Conservation (phyloP, 768 basidiomycete species). For the Exidia glandulosa region DNA sequence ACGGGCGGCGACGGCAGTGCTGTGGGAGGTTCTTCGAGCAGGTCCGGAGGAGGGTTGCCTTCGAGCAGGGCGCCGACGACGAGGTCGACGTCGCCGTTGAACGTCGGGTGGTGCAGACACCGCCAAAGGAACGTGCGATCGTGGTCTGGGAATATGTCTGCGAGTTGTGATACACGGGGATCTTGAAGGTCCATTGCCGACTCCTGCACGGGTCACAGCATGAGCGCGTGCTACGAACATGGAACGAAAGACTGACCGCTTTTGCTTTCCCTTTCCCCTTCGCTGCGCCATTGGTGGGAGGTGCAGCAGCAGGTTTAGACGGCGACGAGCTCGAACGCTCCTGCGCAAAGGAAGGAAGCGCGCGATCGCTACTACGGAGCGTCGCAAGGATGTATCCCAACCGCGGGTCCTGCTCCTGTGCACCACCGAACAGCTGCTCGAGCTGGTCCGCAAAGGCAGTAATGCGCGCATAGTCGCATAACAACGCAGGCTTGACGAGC, state of each 20-base stretch:
- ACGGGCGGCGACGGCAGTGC: background rate
- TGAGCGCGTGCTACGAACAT: background rate
- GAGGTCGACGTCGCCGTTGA: constrained; percentile 44
- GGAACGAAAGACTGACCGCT: background rate
- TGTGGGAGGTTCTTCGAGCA: constrained; percentile 1
- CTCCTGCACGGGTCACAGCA: constrained; percentile 14
- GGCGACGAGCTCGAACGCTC: constrained; percentile 50
- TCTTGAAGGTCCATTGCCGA: constrained; percentile 41
- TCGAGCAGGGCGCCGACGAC: constrained; percentile 68
- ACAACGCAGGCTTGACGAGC: background rate
- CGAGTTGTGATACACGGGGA: constrained; percentile 42
- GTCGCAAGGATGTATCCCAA: background rate
- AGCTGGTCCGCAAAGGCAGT: background rate
- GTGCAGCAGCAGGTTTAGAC: too few relatives aligned
- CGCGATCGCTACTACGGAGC: constrained; percentile 18
- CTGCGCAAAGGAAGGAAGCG: constrained; percentile 18
- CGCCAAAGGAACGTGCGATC: constrained; percentile 44
- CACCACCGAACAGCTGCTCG: constrained; percentile 5
- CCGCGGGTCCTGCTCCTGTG: constrained; percentile 1
- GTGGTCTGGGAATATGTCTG: constrained; percentile 65
- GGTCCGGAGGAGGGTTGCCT: constrained; percentile 42
- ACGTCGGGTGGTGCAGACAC: constrained; percentile 40
- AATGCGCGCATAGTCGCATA: background rate
- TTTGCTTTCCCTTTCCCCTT: constrained; percentile 35
- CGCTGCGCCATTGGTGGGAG: constrained; percentile 14